Conservation (phyloP, 116 monocot species). For the Posidonia oceanica region DNA sequence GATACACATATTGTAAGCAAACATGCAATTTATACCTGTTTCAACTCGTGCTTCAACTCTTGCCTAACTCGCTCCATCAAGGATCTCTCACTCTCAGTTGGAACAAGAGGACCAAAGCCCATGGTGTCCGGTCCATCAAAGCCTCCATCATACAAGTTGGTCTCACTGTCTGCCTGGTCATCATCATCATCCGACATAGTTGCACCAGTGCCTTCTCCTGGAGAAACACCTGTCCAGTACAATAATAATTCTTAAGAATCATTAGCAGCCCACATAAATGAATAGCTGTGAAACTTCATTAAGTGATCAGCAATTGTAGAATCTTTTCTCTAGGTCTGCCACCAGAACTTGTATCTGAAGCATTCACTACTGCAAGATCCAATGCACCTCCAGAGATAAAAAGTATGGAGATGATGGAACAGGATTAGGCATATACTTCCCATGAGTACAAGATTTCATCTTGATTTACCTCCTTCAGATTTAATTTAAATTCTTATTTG, state of each 20-base stretch:
- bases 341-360: too few species aligned
- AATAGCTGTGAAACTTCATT: too few species aligned
- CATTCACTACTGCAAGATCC: too few species aligned
- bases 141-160: conserved; percentile 63
- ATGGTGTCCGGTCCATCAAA: conserved; percentile 57
- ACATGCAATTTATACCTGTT: conserved; percentile 32
- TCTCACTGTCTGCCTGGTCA: conserved; percentile 62
- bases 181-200: conserved; percentile 89
- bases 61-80: conserved; percentile 27
- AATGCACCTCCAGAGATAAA: too few species aligned
- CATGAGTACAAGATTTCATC: too few species aligned
- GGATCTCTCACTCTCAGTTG: conserved; percentile 22
- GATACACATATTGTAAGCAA: neutral
- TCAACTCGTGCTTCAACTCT: conserved; percentile 52
- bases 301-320: too few species aligned
- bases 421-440: too few species aligned
- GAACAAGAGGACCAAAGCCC: conserved; percentile 57
- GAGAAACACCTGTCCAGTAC: conserved; percentile 41
- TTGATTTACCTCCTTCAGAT: too few species aligned
- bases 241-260: neutral
- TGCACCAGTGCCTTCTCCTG: conserved; percentile 78
- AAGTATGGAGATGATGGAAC: too few species aligned
- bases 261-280: neutral
- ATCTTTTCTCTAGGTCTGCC: too few species aligned
- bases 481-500: too few species aligned